phyloP scores from a whole-genome alignment of 2,329 filamentous ascomycete species.

The Septoria petroselini region DNA sequence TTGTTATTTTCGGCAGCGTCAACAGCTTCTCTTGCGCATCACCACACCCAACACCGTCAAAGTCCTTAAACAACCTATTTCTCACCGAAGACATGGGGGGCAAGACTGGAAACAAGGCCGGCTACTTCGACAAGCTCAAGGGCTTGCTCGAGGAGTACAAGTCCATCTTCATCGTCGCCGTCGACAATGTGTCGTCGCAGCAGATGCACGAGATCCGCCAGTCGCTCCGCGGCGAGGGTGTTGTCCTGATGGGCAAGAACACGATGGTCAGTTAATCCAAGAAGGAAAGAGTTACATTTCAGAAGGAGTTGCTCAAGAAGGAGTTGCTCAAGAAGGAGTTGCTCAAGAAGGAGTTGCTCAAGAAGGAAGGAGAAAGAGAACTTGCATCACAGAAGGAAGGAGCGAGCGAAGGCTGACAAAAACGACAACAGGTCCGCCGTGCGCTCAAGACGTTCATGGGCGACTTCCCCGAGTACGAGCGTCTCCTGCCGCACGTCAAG shows the following conservation, averaged over 20 bases:
- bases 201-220: slow-evolving; percentile 99
- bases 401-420: slow-evolving; percentile 15
- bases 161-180: slow-evolving; percentile 80
- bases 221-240: slow-evolving; percentile 82
- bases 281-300: neutral
- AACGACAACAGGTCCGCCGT: slow-evolving; percentile 67
- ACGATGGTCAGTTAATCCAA: slow-evolving; percentile 71
- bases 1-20: neutral
- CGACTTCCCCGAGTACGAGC: slow-evolving; percentile 96
- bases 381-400: neutral
- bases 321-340: too few relatives aligned
- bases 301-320: too few relatives aligned
- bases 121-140: slow-evolving; percentile 99
- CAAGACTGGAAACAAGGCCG: slow-evolving; percentile 90
- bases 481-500: slow-evolving; percentile 90
- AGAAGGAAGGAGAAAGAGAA: too few relatives aligned
- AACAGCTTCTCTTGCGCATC: neutral
- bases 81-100: slow-evolving; percentile 41
- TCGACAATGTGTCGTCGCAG: slow-evolving; percentile 99
- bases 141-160: slow-evolving; percentile 91
- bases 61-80: slow-evolving; percentile 38
- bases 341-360: too few relatives aligned
- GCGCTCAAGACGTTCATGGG: slow-evolving; percentile 89
- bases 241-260: slow-evolving; percentile 99
- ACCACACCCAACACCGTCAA: slow-evolving; percentile 8